Base-by-base conservation (phyloP, 2,329 filamentous ascomycete species). In the Curvularia lunata region DNA sequence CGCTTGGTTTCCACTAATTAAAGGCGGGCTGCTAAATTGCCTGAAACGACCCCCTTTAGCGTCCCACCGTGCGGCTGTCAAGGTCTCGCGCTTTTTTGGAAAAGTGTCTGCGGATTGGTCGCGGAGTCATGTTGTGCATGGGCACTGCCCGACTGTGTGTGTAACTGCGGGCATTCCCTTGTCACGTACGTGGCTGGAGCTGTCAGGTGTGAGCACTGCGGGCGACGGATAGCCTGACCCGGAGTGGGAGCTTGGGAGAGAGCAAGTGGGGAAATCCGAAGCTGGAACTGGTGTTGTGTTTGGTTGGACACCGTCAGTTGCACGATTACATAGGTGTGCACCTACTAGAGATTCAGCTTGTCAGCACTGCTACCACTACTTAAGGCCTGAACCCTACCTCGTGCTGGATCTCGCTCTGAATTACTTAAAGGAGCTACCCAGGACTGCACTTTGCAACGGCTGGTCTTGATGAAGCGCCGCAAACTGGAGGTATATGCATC, bases 1-100 rank as follows among this genome's bases (percentile, higher is more conserved):
- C 34, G 37, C 43, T 23, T 34, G 19, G 10, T 12, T 46, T 41
- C 30, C 41, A 51, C 54, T 23, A 57, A 57, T 57, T 21, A 34
- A 54, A 18, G 12, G 19, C 10, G n/a, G 37, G 9, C 25, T 38
- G 16, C 23, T 23, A 57, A 38, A 54, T 54, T 54, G 43, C 43
- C 25, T 23, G 28, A n/a, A 43, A 27, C n/a, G 18, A 25, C 37
- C 23, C 34, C 16, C 40, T 30, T 19, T 45, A n/a, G 43, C 34
- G 42, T 30, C 28, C 21, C 23, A 43, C n/a, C 2, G 50, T 48
- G 50, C 43, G 50, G 54, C 54, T 57, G 54, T 19, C 6, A 4
- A 32, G 18, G 9, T 3, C 18, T 30, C 18, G 27, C 10, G 27
- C 28, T 32, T 13, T 28, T 30, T 46, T 8, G 5, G 16, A 19